phyloP scores from a whole-genome alignment of 306 rosid genomes.

The Glycine tomentella region DNA sequence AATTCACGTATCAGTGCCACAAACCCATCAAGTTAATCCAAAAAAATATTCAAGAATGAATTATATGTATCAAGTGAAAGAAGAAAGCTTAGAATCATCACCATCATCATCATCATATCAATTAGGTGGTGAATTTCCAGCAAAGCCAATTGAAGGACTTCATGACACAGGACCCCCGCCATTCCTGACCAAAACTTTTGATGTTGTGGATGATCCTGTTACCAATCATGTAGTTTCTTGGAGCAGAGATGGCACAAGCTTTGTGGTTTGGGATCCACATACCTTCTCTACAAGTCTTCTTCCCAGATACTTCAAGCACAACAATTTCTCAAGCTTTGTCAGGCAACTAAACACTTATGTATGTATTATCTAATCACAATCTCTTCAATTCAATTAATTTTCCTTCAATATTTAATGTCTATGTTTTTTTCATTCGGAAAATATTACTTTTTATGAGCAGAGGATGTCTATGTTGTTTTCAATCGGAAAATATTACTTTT shows the following conservation, averaged over 20 bases:
- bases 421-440: too few species aligned
- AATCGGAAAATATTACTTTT: too few species aligned
- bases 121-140: slow-evolving; percentile 38
- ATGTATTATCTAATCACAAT: slow-evolving; percentile 50
- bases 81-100: slow-evolving; percentile 55
- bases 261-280: slow-evolving; percentile 84
- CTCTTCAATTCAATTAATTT: neutral
- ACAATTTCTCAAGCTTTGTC: slow-evolving; percentile 91
- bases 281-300: slow-evolving; percentile 66
- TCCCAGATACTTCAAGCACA: slow-evolving; percentile 85
- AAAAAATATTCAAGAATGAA: slow-evolving; percentile 50
- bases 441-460: too few species aligned
- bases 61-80: slow-evolving; percentile 56
- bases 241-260: slow-evolving; percentile 76
- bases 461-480: too few species aligned
- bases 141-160: slow-evolving; percentile 74
- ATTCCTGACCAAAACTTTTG: slow-evolving; percentile 77
- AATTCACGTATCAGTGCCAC: neutral
- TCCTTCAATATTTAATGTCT: neutral
- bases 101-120: slow-evolving; percentile 46
- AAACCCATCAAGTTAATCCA: neutral
- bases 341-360: slow-evolving; percentile 94
- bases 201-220: slow-evolving; percentile 69
- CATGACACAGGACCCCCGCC: slow-evolving; percentile 83
- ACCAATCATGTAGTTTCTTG: slow-evolving; percentile 70